Percentiles rank a stretch among this genome's conserved stretches.
phyloP scores from a whole-genome alignment of 306 rosid species.

The Cicer pinnatifidum region DNA sequence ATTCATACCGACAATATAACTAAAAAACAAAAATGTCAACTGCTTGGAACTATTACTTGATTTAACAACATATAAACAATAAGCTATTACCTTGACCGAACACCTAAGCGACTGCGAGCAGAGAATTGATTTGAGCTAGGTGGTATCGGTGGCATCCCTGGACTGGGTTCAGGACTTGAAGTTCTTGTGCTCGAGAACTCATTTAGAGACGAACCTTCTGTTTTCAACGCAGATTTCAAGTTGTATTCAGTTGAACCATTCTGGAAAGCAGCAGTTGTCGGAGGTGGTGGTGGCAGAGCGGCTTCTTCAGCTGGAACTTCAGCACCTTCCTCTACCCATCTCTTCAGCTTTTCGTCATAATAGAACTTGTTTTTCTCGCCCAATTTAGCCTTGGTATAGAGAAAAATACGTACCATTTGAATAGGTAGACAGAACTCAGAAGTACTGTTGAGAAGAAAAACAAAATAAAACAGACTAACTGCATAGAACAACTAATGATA shows the following conservation, averaged over 20 bases:
- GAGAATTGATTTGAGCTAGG: constrained; percentile 80
- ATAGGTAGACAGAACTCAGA: constrained; percentile 38
- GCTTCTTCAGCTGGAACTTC: constrained; percentile 78
- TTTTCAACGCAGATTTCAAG: constrained; percentile 68
- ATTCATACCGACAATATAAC: background rate
- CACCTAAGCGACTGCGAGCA: constrained; percentile 75
- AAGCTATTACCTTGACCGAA: constrained; percentile 73
- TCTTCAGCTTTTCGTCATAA: constrained; percentile 85
- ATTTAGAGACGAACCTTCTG: constrained; percentile 54
- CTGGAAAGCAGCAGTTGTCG: constrained; percentile 70
- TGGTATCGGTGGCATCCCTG: constrained; percentile 83
- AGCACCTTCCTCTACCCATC: constrained; percentile 93
- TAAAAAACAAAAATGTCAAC: constrained; percentile 1
- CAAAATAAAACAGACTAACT: background rate
- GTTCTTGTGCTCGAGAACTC: constrained; percentile 51
- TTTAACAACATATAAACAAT: constrained; percentile 2
- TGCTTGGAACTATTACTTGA: constrained; percentile 4
- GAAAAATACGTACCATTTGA: constrained; percentile 41
- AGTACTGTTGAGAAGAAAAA: constrained; percentile 14
- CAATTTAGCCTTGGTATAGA: constrained; percentile 73
- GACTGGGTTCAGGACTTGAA: constrained; percentile 54
- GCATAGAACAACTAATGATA: constrained; percentile 42
- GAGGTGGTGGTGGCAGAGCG: constrained; percentile 82
- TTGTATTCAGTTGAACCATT: constrained; percentile 74
- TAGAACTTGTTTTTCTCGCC: constrained; percentile 87